phyloP scores from a whole-genome alignment of 2,329 filamentous ascomycete species.

The Stagonosporopsis cucurbitacearum region DNA sequence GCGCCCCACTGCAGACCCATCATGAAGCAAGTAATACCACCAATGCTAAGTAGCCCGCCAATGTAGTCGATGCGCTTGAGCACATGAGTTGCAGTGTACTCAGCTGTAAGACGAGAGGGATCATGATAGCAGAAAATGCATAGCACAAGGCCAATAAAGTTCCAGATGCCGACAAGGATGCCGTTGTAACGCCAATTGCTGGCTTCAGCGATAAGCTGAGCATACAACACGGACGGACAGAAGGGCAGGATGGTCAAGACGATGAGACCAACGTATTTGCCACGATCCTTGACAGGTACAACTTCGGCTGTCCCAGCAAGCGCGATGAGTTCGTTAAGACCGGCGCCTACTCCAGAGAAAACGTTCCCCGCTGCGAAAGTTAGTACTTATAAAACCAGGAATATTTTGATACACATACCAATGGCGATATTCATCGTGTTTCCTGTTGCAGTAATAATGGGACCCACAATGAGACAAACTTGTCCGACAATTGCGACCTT shows the following conservation, averaged over 20 bases:
- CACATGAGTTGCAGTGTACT: slow-evolving; percentile 45
- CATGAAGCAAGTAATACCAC: slow-evolving; percentile 44
- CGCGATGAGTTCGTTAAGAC: slow-evolving; percentile 72
- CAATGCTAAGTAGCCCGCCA: slow-evolving; percentile 39
- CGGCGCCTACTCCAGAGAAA: slow-evolving; percentile 69
- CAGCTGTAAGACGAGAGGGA: slow-evolving; percentile 47
- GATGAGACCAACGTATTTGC: slow-evolving; percentile 66
- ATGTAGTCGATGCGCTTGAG: slow-evolving; percentile 42
- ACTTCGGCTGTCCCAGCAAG: slow-evolving; percentile 72
- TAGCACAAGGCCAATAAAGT: slow-evolving; percentile 59
- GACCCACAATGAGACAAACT: slow-evolving; percentile 48
- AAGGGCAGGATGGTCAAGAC: slow-evolving; percentile 69
- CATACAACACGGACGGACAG: slow-evolving; percentile 67
- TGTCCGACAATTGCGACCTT: slow-evolving; percentile 43
- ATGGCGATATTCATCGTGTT: slow-evolving; percentile 42
- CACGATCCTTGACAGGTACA: slow-evolving; percentile 69
- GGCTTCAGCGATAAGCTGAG: slow-evolving; percentile 60
- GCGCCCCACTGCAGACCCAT: slow-evolving; percentile 49
- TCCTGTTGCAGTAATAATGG: slow-evolving; percentile 39
- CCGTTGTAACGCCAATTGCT: slow-evolving; percentile 64
- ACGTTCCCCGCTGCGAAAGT: slow-evolving; percentile 41
- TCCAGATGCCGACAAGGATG: slow-evolving; percentile 60
- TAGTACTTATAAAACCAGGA: neutral
- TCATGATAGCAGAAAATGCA: slow-evolving; percentile 55
- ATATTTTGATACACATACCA: slow-evolving; percentile 18